phyloP scores from a whole-genome alignment of 2,329 filamentous ascomycete genomes.

The Boeremia lycopersici region DNA sequence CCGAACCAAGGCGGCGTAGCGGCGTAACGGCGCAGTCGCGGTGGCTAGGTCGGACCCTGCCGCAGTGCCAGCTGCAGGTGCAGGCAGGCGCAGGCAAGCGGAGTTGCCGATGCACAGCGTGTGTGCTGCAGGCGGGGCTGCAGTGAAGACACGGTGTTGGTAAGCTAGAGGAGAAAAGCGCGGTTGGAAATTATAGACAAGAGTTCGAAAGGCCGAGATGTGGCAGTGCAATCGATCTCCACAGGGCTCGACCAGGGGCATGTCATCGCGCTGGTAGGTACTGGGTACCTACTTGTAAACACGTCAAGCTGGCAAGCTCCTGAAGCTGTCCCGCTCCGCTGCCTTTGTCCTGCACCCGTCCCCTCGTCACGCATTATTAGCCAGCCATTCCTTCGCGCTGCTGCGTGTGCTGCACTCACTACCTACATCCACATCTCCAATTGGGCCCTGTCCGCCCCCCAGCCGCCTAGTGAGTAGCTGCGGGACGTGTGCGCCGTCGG shows the following conservation, averaged over 20 bases:
- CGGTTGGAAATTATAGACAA: constrained; percentile 1
- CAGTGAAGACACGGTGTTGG: too few species aligned
- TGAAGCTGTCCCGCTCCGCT: constrained; percentile 7
- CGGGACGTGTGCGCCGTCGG: constrained; percentile 13
- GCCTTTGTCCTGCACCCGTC: not conserved
- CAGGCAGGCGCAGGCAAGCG: not conserved
- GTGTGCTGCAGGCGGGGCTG: not conserved
- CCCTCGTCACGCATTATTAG: not conserved
- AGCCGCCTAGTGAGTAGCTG: constrained; percentile 3
- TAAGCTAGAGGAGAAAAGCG: not conserved
- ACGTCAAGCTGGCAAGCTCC: constrained; percentile 11
- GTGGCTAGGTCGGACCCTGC: constrained; percentile 1
- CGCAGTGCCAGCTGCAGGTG: not conserved
- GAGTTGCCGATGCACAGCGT: constrained; percentile 11
- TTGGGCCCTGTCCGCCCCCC: not conserved
- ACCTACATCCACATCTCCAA: not conserved
- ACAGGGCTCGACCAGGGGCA: constrained; percentile 1
- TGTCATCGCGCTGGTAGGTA: constrained; percentile 9
- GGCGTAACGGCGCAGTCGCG: not conserved
- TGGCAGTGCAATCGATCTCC: constrained; percentile 7
- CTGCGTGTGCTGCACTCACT: not conserved
- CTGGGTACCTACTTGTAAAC: not conserved
- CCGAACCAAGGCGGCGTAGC: not conserved
- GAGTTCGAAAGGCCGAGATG: not conserved
- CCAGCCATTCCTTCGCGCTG: constrained; percentile 8